Evolutionary conservation across 164 flowering plant genomes (phyloP).

Genomic region (Annona squamosa): DNA sequence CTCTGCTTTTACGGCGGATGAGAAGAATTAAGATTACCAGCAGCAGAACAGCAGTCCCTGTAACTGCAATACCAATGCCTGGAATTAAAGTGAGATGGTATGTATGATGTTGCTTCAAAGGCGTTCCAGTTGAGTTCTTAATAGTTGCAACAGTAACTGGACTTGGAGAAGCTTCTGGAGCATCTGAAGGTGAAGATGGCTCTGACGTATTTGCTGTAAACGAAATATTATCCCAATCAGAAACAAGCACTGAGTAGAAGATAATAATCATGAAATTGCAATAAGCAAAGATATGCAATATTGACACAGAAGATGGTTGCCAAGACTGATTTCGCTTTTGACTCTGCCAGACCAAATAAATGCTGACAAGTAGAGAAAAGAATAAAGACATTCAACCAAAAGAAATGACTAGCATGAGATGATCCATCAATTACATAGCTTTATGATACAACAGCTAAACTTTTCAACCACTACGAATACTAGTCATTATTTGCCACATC

Average conservation of each 20-base stretch:
- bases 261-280: background rate
- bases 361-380: background rate
- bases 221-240: constrained; percentile 6
- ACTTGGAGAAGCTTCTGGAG: constrained; percentile 57
- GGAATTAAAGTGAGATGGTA: constrained; percentile 59
- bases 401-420: background rate
- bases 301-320: background rate
- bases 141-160: constrained; percentile 48
- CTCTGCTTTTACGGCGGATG: constrained; percentile 64
- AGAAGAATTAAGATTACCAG: constrained; percentile 59
- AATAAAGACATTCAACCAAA: background rate
- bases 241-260: background rate
- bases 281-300: background rate
- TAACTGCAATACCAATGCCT: constrained; percentile 60
- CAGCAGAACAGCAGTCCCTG: constrained; percentile 49
- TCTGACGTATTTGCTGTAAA: constrained; percentile 27
- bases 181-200: constrained; percentile 29
- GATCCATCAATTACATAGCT: background rate
- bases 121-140: constrained; percentile 23
- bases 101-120: constrained; percentile 29
- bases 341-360: background rate
- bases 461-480: background rate
- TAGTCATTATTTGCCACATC: background rate
- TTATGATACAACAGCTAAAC: background rate
- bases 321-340: background rate